phyloP scores from a whole-genome alignment of 2,329 filamentous ascomycete species.

The Cladophialophora psammophila region DNA sequence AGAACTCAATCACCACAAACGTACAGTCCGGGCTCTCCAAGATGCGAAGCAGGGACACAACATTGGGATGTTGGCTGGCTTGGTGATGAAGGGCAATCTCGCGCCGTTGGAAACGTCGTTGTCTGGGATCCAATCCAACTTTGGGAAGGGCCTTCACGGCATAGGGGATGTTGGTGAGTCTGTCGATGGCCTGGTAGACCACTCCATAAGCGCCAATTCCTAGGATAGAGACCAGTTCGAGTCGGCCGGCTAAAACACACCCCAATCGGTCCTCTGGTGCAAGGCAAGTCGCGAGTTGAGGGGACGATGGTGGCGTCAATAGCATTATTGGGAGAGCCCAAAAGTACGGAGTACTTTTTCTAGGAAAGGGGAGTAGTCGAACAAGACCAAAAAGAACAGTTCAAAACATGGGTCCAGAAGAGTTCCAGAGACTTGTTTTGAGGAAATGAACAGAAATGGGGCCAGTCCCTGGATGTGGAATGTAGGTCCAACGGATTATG shows the following conservation, averaged over 20 bases:
- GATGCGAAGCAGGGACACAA: conserved; percentile 93
- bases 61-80: conserved; percentile 88
- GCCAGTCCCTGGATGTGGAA: conserved; percentile 27
- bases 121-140: conserved; percentile 84
- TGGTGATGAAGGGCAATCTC: conserved; percentile 92
- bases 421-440: conserved; percentile 32
- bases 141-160: conserved; percentile 98
- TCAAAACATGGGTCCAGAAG: conserved; percentile 43
- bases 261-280: conserved; percentile 86
- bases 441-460: conserved; percentile 33
- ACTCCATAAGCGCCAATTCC: conserved; percentile 96
- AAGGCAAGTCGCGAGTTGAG: conserved; percentile 58
- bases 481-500: conserved; percentile 11
- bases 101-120: conserved; percentile 87
- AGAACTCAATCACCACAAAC: conserved; percentile 96
- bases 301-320: conserved; percentile 55
- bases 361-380: conserved; percentile 38
- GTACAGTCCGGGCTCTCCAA: conserved; percentile 91
- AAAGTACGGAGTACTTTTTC: conserved; percentile 42
- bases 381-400: conserved; percentile 39
- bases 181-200: conserved; percentile 87
- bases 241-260: conserved; percentile 78
- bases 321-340: conserved; percentile 56
- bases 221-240: conserved; percentile 83
- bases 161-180: conserved; percentile 81